phyloP scores from a whole-genome alignment of 768 basidiomycete species.

The Goffeauzyma gilvescens region DNA sequence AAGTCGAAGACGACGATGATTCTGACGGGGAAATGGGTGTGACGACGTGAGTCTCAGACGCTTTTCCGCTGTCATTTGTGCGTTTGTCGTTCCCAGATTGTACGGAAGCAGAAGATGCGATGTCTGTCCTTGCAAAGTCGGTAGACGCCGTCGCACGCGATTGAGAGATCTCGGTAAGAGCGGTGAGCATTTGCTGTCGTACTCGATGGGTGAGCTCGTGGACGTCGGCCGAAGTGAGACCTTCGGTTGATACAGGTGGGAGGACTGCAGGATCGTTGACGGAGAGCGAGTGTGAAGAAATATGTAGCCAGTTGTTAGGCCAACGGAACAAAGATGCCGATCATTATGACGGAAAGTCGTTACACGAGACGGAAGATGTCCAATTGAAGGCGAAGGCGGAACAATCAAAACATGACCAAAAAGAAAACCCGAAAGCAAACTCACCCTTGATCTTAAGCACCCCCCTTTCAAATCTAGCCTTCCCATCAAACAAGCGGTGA shows the following conservation, averaged over 20 bases:
- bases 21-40: neutral
- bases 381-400: no score
- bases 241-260: constrained; percentile 64
- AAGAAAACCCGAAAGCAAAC: constrained; percentile 18
- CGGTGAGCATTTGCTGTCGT: constrained; percentile 57
- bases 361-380: no score
- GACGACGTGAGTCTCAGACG: neutral
- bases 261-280: constrained; percentile 43
- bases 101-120: neutral
- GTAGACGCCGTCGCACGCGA: constrained; percentile 11
- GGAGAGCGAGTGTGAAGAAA: no score
- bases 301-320: no score
- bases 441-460: constrained; percentile 63
- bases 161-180: constrained; percentile 56
- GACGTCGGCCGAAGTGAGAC: constrained; percentile 53
- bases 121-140: neutral
- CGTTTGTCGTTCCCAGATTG: neutral
- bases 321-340: no score
- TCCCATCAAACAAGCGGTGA: constrained; percentile 59
- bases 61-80: neutral
- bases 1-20: neutral
- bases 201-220: constrained; percentile 46
- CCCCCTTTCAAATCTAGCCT: constrained; percentile 47
- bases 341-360: no score
- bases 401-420: no score